These are phyloP conservation scores for Penicillium glabrum DNA, from an alignment of 2,329 filamentous ascomycete genomes.

Conservation along the genomic window DNA sequence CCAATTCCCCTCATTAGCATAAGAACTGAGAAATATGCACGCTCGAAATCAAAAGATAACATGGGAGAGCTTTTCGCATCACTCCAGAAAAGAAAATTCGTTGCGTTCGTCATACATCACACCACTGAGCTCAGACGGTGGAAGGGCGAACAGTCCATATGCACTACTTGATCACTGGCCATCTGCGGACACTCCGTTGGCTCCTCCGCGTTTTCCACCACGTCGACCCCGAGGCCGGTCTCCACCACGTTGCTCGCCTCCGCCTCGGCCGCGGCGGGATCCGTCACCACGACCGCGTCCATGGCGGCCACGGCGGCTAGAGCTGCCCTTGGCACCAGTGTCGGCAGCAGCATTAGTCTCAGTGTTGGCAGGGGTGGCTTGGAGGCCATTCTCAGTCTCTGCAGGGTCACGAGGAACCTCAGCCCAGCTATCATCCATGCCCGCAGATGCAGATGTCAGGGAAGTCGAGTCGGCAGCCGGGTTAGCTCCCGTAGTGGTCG, in stretches of 20 bases:
- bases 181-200: constrained; percentile 24
- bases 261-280: constrained; percentile 30
- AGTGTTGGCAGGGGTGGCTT: constrained; percentile 59
- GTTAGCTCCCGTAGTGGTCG: constrained; percentile 45
- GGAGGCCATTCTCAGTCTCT: constrained; percentile 69
- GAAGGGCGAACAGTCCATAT: constrained; percentile 1
- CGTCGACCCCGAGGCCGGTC: constrained; percentile 19
- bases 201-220: constrained; percentile 24
- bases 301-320: constrained; percentile 31
- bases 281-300: constrained; percentile 21
- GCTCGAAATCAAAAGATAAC: constrained; percentile 36
- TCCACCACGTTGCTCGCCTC: constrained; percentile 35
- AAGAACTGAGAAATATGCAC: constrained; percentile 35
- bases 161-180: not conserved
- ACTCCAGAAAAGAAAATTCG: constrained; percentile 30
- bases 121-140: constrained; percentile 15
- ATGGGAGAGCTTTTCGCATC: constrained; percentile 29
- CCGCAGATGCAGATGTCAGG: constrained; percentile 45
- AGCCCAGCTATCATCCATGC: constrained; percentile 66
- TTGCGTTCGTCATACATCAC: constrained; percentile 40
- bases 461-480: constrained; percentile 52
- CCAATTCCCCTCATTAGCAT: constrained; percentile 13
- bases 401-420: constrained; percentile 70
- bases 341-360: constrained; percentile 61
- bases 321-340: constrained; percentile 46